Percentiles rank a stretch among this genome's conserved stretches.
These are phyloP conservation scores for Fusarium praegraminearum DNA, from an alignment of 2,329 filamentous ascomycete species.

Conservation along the genomic window DNA sequence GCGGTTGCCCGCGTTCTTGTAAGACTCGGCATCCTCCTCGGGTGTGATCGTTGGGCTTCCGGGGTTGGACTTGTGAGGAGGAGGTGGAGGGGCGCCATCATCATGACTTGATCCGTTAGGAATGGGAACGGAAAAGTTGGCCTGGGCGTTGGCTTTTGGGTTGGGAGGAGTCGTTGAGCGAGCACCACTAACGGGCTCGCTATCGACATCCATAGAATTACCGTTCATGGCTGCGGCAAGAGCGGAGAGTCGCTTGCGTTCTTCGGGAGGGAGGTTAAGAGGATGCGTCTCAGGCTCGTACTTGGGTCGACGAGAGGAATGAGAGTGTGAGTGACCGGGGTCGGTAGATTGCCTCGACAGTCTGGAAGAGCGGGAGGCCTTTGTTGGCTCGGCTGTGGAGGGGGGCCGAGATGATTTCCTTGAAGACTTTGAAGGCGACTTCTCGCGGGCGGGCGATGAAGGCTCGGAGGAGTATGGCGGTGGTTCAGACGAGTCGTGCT, in stretches of 20 bases:
- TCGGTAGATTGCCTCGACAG: constrained; percentile 64
- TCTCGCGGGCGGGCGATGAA: constrained; percentile 54
- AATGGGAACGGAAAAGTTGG: constrained; percentile 66
- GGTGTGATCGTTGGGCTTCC: constrained; percentile 67
- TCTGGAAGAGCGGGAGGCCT: constrained; percentile 57
- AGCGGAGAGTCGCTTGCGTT: constrained; percentile 80
- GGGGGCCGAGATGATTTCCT: constrained; percentile 51
- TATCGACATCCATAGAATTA: constrained; percentile 82
- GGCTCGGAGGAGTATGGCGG: constrained; percentile 52
- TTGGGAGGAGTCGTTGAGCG: constrained; percentile 63
- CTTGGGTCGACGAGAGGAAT: constrained; percentile 63
- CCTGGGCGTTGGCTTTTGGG: constrained; percentile 53
- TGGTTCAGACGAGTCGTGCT: constrained; percentile 51
- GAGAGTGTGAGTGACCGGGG: constrained; percentile 57
- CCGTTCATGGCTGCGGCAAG: constrained; percentile 71
- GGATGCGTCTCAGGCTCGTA: constrained; percentile 82
- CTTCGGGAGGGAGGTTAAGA: constrained; percentile 89
- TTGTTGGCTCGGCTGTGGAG: constrained; percentile 50
- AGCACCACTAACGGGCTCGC: constrained; percentile 65
- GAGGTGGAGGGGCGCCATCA: constrained; percentile 71
- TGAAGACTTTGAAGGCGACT: constrained; percentile 52
- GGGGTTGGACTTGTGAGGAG: constrained; percentile 76
- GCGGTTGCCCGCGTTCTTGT: constrained; percentile 94
- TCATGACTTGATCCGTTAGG: constrained; percentile 60
- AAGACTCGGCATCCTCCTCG: constrained; percentile 85